Percentiles rank a stretch among this genome's conserved stretches.
phyloP scores from a whole-genome alignment of 768 basidiomycete genomes.

The Leccinum barrowsii region DNA sequence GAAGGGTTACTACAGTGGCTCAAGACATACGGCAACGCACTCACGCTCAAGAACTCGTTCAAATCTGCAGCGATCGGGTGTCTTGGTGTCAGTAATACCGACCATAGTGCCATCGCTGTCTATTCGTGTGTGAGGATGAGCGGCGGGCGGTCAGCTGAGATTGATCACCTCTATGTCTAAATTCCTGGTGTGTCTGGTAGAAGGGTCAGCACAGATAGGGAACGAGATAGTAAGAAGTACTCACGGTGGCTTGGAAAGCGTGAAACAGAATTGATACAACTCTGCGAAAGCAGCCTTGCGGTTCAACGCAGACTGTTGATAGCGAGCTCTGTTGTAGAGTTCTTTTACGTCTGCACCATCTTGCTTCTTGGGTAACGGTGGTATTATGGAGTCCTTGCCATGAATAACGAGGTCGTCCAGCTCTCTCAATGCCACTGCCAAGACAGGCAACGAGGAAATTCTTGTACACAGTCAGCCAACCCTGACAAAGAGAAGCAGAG shows the following conservation, averaged over 20 bases:
- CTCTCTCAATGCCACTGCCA: slow-evolving; percentile 54
- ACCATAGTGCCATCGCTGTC: slow-evolving; percentile 74
- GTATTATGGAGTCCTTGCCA: slow-evolving; percentile 37
- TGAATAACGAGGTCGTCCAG: slow-evolving; percentile 61
- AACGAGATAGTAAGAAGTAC: slow-evolving; percentile 26
- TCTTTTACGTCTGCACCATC: slow-evolving; percentile 27
- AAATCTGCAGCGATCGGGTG: slow-evolving; percentile 67
- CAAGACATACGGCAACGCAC: slow-evolving; percentile 13
- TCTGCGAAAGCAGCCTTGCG: slow-evolving; percentile 53
- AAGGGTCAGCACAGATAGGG: slow-evolving; percentile 4
- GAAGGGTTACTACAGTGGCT: neutral
- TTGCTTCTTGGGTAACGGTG: slow-evolving; percentile 33
- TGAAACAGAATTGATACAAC: slow-evolving; percentile 70
- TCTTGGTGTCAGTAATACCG: slow-evolving; percentile 64
- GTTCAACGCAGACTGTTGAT: slow-evolving; percentile 48
- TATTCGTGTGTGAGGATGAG: slow-evolving; percentile 24
- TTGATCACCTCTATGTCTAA: slow-evolving; percentile 76
- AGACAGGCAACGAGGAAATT: slow-evolving; percentile 45
- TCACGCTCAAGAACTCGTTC: slow-evolving; percentile 61
- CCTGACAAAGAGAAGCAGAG: neutral
- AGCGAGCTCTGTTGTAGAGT: slow-evolving; percentile 53
- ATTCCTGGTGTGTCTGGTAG: slow-evolving; percentile 60
- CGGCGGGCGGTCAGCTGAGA: neutral
- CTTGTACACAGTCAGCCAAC: slow-evolving; percentile 29
- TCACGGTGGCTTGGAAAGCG: slow-evolving; percentile 68